A percentile compares a stretch with the other conserved stretches of the same genome.
Conservation (phyloP, 768 basidiomycete genomes). For the Trametes gibbosa region DNA sequence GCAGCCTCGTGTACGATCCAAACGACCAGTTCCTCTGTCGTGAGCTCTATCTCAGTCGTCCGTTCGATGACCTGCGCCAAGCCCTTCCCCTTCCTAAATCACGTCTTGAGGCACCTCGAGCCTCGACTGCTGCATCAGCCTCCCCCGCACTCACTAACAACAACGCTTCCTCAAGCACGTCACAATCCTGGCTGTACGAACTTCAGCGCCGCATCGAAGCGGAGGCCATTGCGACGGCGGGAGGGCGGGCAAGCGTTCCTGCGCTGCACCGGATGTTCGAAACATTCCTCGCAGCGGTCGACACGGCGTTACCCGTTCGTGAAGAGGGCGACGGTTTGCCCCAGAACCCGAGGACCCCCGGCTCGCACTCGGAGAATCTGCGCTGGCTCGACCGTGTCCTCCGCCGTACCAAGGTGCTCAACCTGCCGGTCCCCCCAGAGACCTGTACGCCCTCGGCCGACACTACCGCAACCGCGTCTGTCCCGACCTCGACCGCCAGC, state of each 20-base stretch:
- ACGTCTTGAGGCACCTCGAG: not conserved
- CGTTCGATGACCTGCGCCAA: constrained; percentile 65
- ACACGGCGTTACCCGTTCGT: constrained; percentile 17
- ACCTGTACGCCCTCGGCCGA: not conserved
- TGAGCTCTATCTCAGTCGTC: constrained; percentile 51
- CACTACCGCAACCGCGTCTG: not conserved
- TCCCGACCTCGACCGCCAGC: too few species aligned
- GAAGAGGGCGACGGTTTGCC: not conserved
- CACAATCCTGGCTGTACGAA: constrained; percentile 28
- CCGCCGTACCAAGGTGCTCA: constrained; percentile 32
- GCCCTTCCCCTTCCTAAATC: constrained; percentile 20
- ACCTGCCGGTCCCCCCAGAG: not conserved
- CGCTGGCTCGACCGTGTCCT: constrained; percentile 47
- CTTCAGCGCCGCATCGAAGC: constrained; percentile 18
- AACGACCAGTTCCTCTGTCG: constrained; percentile 68
- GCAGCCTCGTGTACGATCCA: constrained; percentile 46
- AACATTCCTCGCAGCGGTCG: constrained; percentile 35
- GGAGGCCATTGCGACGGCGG: constrained; percentile 3
- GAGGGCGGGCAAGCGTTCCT: not conserved
- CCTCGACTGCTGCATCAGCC: too few species aligned
- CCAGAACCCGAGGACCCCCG: not conserved
- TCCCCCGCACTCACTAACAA: too few species aligned
- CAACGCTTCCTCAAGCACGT: not conserved
- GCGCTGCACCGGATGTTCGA: constrained; percentile 32
- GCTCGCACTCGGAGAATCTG: constrained; percentile 38